These are phyloP conservation scores for Pseudogymnoascus sp. DNA, from an alignment of 2,329 filamentous ascomycete genomes.

Conservation along the genomic window DNA sequence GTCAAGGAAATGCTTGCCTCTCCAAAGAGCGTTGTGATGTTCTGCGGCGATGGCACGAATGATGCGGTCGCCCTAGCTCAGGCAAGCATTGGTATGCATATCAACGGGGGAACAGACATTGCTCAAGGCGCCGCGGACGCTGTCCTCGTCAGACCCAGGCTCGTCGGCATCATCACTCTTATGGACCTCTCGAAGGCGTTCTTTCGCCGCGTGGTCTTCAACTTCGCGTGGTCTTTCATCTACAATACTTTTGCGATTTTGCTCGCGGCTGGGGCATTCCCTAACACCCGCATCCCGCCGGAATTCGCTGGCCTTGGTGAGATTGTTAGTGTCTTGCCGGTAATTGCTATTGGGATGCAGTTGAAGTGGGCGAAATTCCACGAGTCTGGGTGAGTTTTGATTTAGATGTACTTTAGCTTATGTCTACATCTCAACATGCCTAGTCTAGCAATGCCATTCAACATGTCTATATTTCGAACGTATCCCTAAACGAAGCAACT, in stretches of 20 bases:
- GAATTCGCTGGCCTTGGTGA: conserved; percentile 55
- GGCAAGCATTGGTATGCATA: conserved; percentile 62
- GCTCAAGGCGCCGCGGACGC: conserved; percentile 60
- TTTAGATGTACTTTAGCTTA: neutral
- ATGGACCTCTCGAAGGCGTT: conserved; percentile 40
- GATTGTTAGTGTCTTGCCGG: conserved; percentile 55
- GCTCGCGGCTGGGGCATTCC: conserved; percentile 50
- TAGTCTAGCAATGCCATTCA: neutral
- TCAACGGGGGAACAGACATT: conserved; percentile 54
- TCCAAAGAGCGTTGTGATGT: conserved; percentile 42
- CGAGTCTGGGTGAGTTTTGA: neutral
- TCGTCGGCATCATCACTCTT: conserved; percentile 48
- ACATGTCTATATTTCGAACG: neutral
- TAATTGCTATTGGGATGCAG: conserved; percentile 34
- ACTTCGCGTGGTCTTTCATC: conserved; percentile 52
- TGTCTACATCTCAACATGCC: neutral
- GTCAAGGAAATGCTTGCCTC: conserved; percentile 12
- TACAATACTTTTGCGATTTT: conserved; percentile 56
- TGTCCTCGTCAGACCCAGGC: conserved; percentile 49
- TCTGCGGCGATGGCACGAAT: conserved; percentile 72
- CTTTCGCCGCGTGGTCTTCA: conserved; percentile 42
- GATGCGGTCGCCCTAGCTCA: conserved; percentile 65
- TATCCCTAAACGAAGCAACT: neutral
- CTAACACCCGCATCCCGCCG: conserved; percentile 43
- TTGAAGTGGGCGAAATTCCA: conserved; percentile 15